Conservation (phyloP, 768 basidiomycete genomes). For the Jaapia argillacea region DNA sequence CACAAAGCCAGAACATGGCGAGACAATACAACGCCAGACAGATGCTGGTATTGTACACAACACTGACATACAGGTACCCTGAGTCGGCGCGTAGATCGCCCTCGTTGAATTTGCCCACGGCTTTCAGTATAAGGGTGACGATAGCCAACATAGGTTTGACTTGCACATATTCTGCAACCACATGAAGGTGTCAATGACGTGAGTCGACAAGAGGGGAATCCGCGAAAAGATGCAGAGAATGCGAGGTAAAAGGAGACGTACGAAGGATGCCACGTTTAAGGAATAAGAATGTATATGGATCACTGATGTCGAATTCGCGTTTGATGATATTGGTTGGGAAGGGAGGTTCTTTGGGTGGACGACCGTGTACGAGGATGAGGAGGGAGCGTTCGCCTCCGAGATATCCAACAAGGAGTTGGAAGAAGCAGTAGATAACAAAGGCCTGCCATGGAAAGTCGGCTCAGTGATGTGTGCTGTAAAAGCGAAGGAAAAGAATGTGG, state of each 20-base stretch:
- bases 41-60: conserved; percentile 79
- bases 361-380: conserved; percentile 84
- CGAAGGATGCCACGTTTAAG: conserved; percentile 94
- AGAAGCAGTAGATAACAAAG: conserved; percentile 93
- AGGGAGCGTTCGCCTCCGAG: conserved; percentile 91
- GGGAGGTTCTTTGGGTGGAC: conserved; percentile 78
- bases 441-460: conserved; percentile 51
- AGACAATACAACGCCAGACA: conserved; percentile 80
- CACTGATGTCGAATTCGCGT: conserved; percentile 83
- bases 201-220: not conserved
- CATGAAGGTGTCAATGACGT: conserved; percentile 1
- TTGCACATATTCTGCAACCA: conserved; percentile 82
- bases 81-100: conserved; percentile 78
- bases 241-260: conserved; percentile 28
- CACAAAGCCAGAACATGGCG: conserved; percentile 95
- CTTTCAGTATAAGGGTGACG: conserved; percentile 80
- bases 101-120: conserved; percentile 79
- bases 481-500: not conserved
- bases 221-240: not conserved
- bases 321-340: conserved; percentile 83
- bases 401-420: conserved; percentile 70
- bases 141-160: conserved; percentile 86
- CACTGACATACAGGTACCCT: conserved; percentile 85
- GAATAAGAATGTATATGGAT: conserved; percentile 90
- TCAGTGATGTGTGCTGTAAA: not conserved